Percentiles rank a stretch among this genome's conserved stretches.
Conservation (phyloP, 2,329 filamentous ascomycete genomes). For the Verticillium nubilum region DNA sequence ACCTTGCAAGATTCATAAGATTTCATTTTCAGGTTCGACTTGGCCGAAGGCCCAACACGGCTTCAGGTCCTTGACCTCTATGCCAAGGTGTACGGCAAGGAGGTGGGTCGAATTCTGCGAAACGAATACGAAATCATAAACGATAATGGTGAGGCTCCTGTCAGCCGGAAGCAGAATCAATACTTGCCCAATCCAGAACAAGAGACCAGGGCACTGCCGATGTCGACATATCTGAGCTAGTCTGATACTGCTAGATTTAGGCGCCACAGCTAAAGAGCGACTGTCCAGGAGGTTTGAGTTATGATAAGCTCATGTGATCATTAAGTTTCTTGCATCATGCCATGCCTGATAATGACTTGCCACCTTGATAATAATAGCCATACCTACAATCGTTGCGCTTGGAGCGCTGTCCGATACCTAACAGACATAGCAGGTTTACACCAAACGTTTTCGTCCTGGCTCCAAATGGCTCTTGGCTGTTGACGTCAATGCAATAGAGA, state of each 20-base stretch:
- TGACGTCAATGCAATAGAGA: too few species aligned
- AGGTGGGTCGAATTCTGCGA: not conserved
- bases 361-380: too few species aligned
- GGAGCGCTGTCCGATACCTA: too few species aligned
- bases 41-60: not conserved
- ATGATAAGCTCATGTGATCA: too few species aligned
- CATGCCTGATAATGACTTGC: too few species aligned
- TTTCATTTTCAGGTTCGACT: not conserved
- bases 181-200: not conserved
- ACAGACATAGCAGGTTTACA: too few species aligned
- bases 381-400: too few species aligned
- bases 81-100: not conserved
- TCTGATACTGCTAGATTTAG: not conserved
- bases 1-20: not conserved
- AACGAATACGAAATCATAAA: not conserved
- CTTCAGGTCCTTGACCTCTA: not conserved
- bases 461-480: too few species aligned
- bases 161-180: not conserved
- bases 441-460: too few species aligned
- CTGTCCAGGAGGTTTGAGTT: too few species aligned
- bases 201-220: not conserved
- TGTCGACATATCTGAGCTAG: not conserved
- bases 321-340: too few species aligned
- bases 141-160: not conserved
- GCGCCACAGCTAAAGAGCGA: not conserved